A percentile compares a stretch with the other conserved stretches of the same genome.
Conservation (phyloP, 2,329 filamentous ascomycete species). For the Aplosporella prunicola region DNA sequence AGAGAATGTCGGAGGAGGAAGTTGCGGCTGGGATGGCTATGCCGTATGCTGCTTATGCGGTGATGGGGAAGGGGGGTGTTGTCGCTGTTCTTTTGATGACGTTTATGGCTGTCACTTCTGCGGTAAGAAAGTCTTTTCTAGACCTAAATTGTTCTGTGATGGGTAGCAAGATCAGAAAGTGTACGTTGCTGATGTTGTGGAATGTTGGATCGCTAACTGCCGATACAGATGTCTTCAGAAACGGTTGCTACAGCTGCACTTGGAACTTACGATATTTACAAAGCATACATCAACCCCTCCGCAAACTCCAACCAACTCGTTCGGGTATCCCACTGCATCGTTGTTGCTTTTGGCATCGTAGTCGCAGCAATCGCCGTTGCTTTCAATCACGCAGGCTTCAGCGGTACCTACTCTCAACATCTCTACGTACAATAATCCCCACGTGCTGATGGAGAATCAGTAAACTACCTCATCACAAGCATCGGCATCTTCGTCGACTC, state of each 20-base stretch:
- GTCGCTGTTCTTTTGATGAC: constrained; percentile 22
- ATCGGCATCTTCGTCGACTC: constrained; percentile 35
- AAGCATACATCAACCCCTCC: constrained; percentile 31
- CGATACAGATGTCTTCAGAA: constrained; percentile 26
- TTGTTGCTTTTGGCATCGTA: constrained; percentile 31
- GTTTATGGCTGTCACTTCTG: constrained; percentile 28
- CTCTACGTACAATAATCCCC: constrained; percentile 23
- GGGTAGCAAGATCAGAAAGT: too few relatives aligned
- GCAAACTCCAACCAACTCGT: constrained; percentile 28
- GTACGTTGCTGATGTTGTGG: too few relatives aligned
- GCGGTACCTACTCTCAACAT: constrained; percentile 32
- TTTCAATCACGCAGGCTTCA: constrained; percentile 10
- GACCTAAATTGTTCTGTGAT: too few relatives aligned
- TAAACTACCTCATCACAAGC: constrained; percentile 18
- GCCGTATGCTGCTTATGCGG: constrained; percentile 21
- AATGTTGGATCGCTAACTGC: too few relatives aligned
- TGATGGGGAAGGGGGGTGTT: constrained; percentile 23
- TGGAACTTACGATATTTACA: constrained; percentile 36
- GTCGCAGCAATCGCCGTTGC: constrained; percentile 30
- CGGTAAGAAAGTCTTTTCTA: constrained; percentile 1
- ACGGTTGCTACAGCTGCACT: constrained; percentile 33
- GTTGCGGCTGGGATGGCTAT: constrained; percentile 23
- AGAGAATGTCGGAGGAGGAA: constrained; percentile 18
- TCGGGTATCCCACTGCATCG: constrained; percentile 32
- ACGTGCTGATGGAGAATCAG: background rate